Evolutionary conservation across 2,329 filamentous ascomycete species (phyloP), one percentile per base, ranked within the genome.

Genomic region (Fusarium coicis): DNA sequence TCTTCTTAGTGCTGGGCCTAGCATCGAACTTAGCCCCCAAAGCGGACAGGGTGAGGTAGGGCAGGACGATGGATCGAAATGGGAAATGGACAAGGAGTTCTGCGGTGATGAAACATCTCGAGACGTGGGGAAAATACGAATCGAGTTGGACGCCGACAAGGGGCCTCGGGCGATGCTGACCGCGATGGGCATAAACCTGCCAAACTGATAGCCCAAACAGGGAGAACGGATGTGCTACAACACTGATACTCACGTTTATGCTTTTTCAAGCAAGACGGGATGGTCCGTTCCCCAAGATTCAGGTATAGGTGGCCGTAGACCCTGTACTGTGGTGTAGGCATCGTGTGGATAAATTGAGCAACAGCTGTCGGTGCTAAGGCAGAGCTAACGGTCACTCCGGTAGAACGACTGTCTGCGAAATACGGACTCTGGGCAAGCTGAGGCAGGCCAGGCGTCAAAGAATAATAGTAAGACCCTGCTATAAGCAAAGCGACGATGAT

Each of bases 111-210:
- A 77, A 77, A 77, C 75, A 77, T 77, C 44, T 68, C 62, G 44
- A 47, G 72, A 75, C 74, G 68, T 77, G 75, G 75, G 75, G 75
- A 77, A 77, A 75, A 77, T 77, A 77, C 74, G 75, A 76, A 75
- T 74, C 63, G 66, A 76, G 70, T 63, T 73, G 67, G 39, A 43
- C 61, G 39, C 67, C 54, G 67, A 68, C 71, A 68, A 65, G 70
- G 70, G 66, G 53, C 53, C 32, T 62, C 39, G 39, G 54, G 52
- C 46, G 37, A 44, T 64, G 55, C 58, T 70, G 58, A 74, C 50
- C 46, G 32, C 47, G 61, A 70, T 60, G 62, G 49, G 56, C 42
- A 64, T 64, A 42, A 67, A 46, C 42, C 42, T 60, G 30, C 65
- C 68, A 61, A 65, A 74, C 55, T 60, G 56, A 72, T 63, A 75